Evolutionary conservation across 2,329 filamentous ascomycete genomes (phyloP).

Genomic region (Boeremia exigua): DNA sequence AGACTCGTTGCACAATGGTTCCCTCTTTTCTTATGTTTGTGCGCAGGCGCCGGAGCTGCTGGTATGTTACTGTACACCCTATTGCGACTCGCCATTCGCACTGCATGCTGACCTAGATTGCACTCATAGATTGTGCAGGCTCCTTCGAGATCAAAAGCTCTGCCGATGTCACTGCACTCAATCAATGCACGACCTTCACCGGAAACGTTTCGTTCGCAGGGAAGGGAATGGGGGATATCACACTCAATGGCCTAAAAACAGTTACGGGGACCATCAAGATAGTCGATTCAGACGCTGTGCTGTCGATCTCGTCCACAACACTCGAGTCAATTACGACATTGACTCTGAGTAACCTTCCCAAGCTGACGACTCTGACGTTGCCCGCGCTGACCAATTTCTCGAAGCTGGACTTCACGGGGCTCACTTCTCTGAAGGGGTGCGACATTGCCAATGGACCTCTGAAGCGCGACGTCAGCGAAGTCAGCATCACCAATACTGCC

Average conservation of each 20-base stretch:
- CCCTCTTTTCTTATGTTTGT: conserved; percentile 7
- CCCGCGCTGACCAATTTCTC: conserved; percentile 24
- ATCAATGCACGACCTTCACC: conserved; percentile 22
- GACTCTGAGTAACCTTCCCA: conserved; percentile 25
- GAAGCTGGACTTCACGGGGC: conserved; percentile 17
- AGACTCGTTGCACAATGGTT: conserved; percentile 13
- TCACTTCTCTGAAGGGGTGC: conserved; percentile 17
- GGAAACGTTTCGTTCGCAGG: conserved; percentile 27
- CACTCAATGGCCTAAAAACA: conserved; percentile 22
- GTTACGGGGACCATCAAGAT: conserved; percentile 23
- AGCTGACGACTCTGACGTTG: conserved; percentile 24
- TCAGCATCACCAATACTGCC: conserved; percentile 24
- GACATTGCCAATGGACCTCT: conserved; percentile 17
- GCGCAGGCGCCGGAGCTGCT: conserved; percentile 2
- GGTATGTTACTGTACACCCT: conserved; percentile 1
- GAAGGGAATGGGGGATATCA: conserved; percentile 22
- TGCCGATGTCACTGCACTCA: conserved; percentile 22
- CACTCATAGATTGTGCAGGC: conserved; percentile 23
- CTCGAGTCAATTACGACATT: conserved; percentile 20
- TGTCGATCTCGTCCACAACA: conserved; percentile 24
- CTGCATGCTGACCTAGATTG: conserved; percentile 3
- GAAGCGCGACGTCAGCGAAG: conserved; percentile 20
- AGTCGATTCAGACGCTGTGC: conserved; percentile 16
- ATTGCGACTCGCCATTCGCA: background rate
- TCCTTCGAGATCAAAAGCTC: conserved; percentile 24